A percentile compares a stretch with the other conserved stretches of the same genome.
phyloP scores from a whole-genome alignment of 140 eudicot genomes.

The Anethum foeniculum region DNA sequence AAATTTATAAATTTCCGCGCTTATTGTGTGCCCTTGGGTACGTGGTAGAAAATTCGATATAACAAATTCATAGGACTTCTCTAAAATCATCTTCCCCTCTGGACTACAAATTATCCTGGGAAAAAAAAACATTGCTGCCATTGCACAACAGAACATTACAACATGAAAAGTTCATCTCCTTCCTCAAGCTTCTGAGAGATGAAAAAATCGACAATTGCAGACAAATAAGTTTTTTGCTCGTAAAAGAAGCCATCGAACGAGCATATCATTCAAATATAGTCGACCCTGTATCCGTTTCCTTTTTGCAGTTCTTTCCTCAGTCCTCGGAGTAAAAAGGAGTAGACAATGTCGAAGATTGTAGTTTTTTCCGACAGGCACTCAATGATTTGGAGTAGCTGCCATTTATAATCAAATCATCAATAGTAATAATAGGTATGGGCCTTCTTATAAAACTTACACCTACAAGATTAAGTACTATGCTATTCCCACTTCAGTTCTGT shows the following conservation, averaged over 20 bases:
- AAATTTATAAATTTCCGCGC: no score
- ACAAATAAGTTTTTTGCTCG: background rate
- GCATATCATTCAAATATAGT: background rate
- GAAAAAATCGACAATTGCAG: conserved; percentile 2
- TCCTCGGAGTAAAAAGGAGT: conserved; percentile 61
- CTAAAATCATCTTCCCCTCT: background rate
- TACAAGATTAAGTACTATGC: background rate
- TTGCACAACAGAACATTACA: background rate
- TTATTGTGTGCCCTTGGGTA: no score
- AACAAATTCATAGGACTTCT: background rate
- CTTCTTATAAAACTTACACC: background rate
- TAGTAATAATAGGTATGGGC: background rate
- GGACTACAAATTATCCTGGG: background rate
- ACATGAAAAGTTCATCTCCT: background rate
- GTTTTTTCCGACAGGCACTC: conserved; percentile 59
- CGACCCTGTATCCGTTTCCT: conserved; percentile 55
- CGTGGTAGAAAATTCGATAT: no score
- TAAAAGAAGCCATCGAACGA: background rate
- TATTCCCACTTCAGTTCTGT: background rate
- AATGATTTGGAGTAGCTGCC: conserved; percentile 60
- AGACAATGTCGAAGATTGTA: conserved; percentile 66
- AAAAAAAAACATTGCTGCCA: background rate
- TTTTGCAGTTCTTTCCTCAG: conserved; percentile 72
- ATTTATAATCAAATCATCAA: background rate
- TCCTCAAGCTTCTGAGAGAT: conserved; percentile 70